phyloP scores from a whole-genome alignment of 371 early-diverging fungal genomes.

The Mucor piriformis region DNA sequence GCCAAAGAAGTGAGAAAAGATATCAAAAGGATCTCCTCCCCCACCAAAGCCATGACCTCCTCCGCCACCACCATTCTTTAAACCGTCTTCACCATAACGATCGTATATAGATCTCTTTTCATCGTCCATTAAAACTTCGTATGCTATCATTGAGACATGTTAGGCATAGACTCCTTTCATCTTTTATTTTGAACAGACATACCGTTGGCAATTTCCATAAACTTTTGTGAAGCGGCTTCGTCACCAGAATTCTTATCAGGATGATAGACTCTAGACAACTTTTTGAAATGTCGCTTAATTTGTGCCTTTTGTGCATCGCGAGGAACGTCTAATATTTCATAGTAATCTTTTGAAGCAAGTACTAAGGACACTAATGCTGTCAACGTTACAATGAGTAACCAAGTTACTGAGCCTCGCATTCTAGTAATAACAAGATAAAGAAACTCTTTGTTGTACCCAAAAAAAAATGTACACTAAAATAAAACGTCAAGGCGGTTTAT shows the following conservation, averaged over 20 bases:
- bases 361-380: conserved; percentile 12
- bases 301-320: conserved; percentile 79
- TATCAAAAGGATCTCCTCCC: conserved; percentile 93
- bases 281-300: conserved; percentile 92
- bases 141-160: conserved; percentile 56
- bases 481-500: not conserved
- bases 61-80: conserved; percentile 79
- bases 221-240: conserved; percentile 78
- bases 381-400: conserved; percentile 5
- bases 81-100: conserved; percentile 84
- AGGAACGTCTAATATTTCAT: conserved; percentile 81
- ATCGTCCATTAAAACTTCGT: conserved; percentile 90
- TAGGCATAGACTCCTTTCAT: not conserved
- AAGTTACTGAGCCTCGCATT: conserved; percentile 14
- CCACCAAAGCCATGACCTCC: conserved; percentile 56
- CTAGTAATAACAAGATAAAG: not conserved
- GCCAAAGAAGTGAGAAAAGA: conserved; percentile 91
- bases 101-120: conserved; percentile 82
- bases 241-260: conserved; percentile 93
- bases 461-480: not conserved
- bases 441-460: not conserved
- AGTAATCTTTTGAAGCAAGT: conserved; percentile 40
- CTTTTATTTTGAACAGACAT: not conserved
- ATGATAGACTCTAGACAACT: conserved; percentile 85
- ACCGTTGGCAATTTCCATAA: conserved; percentile 91